Base-by-base conservation (phyloP, 2,329 filamentous ascomycete species). In the Xylariales sp. region DNA sequence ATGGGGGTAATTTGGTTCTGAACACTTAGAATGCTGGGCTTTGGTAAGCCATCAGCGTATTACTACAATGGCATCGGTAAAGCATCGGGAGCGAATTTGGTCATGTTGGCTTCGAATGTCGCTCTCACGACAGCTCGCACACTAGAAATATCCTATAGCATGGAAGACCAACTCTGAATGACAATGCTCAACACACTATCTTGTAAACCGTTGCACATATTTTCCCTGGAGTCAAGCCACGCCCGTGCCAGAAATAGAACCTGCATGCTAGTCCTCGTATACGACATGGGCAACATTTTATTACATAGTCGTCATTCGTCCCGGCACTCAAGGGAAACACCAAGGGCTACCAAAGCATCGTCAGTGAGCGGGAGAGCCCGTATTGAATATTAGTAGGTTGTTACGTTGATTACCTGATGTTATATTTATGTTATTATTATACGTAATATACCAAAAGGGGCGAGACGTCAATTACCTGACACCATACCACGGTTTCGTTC, bases 221-320 rank as follows among this genome's bases (percentile, higher is more conserved):
- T 46, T 41, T 41, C 50, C 48, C 50, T 34, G 34, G 50, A 57
- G 41, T 55, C 48, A 49, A 49, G 54, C 45, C 16, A 59, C 18
- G 16, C 53, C 56, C 46, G 34, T 60, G 41, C 50, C 34, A 43
- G 55, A 54, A 28, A 58, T 39, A 43, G 41, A 62, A 32, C 32
- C 34, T 36, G 32, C 58, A 43, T 55, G 28, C 49, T 52, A 45
- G 39, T 56, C 50, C 54, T 66, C 58, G 46, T 71, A 53, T 62
- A 67, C 61, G 23, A 59, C 64, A 67, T 53, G 8, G 43, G 45
- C 46, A 8, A 53, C 55, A 48, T 30, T 34, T 34, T n/a, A 55
- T 64, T 55, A 34, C 23, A 57, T 56, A 16, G 49, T 18, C 30
- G 54, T 55, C 28, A 69, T 69, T 69, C 53, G 56, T 57, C 48